A percentile compares a stretch with the other conserved stretches of the same genome.
Evolutionary conservation across 129 eudicot genomes (phyloP).

Genomic region (Flaveria brownii): DNA sequence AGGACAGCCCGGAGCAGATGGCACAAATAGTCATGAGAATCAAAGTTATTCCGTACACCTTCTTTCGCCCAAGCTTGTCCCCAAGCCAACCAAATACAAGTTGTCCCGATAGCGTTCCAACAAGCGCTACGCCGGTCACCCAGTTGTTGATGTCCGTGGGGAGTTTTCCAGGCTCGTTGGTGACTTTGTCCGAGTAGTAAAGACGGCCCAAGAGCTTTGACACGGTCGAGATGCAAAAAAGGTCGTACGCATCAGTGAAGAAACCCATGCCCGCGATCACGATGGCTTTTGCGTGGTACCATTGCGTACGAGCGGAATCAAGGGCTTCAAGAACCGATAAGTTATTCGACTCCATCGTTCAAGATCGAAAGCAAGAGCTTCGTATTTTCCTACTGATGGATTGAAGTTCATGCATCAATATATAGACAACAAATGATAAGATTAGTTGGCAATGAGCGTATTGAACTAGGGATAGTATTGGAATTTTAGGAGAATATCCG

Average conservation of each 20-base stretch:
- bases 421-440: slow-evolving; percentile 23
- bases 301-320: slow-evolving; percentile 57
- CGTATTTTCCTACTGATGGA: slow-evolving; percentile 1
- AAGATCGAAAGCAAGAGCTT: background rate
- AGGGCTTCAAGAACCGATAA: slow-evolving; percentile 57
- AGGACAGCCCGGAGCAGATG: slow-evolving; percentile 54
- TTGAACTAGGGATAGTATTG: slow-evolving; percentile 23
- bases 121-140: slow-evolving; percentile 56
- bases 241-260: slow-evolving; percentile 68
- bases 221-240: slow-evolving; percentile 55
- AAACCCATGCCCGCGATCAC: slow-evolving; percentile 72
- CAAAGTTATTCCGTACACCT: slow-evolving; percentile 55
- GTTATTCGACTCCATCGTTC: slow-evolving; percentile 46
- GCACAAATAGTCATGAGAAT: slow-evolving; percentile 56
- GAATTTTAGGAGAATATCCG: slow-evolving; percentile 33
- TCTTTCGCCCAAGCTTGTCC: slow-evolving; percentile 65
- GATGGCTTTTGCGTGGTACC: slow-evolving; percentile 66
- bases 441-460: background rate
- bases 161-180: slow-evolving; percentile 42
- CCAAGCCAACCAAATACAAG: slow-evolving; percentile 60
- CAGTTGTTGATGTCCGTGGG: slow-evolving; percentile 41
- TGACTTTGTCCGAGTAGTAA: slow-evolving; percentile 37
- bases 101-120: slow-evolving; percentile 56
- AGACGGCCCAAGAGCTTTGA: slow-evolving; percentile 61
- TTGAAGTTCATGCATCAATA: background rate